These are phyloP conservation scores for Rubia occidens DNA, from an alignment of 305 asterid genomes.

Conservation along the genomic window DNA sequence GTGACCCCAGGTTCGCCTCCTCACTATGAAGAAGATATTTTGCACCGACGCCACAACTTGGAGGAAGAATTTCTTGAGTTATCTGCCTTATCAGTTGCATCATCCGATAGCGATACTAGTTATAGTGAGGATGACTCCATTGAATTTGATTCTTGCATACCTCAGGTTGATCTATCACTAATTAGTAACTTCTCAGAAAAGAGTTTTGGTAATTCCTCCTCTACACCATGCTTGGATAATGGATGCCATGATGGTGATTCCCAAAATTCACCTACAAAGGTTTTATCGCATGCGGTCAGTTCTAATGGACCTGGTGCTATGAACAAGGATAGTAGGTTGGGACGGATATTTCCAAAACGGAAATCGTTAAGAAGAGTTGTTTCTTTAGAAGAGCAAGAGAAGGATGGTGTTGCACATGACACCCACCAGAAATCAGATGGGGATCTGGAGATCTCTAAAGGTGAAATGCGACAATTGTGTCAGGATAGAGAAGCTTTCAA, in stretches of 20 bases:
- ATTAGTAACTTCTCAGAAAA: conserved; percentile 28
- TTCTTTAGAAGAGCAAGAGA: conserved; percentile 57
- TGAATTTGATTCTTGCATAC: conserved; percentile 28
- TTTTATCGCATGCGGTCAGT: conserved; percentile 29
- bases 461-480: conserved; percentile 23
- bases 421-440: conserved; percentile 31
- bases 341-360: conserved; percentile 37
- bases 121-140: conserved; percentile 55
- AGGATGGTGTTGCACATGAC: conserved; percentile 28
- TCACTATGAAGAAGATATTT: conserved; percentile 77
- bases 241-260: conserved; percentile 18
- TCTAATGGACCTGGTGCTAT: conserved; percentile 28
- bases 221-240: conserved; percentile 25
- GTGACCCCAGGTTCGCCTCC: conserved; percentile 76
- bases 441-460: conserved; percentile 26
- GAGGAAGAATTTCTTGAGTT: conserved; percentile 86
- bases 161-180: conserved; percentile 33
- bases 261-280: conserved; percentile 23
- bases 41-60: conserved; percentile 77
- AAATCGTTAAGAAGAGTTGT: conserved; percentile 54
- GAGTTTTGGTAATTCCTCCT: conserved; percentile 19
- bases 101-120: conserved; percentile 83
- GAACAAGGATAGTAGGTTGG: conserved; percentile 36
- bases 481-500: conserved; percentile 20
- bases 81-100: conserved; percentile 57